These are phyloP conservation scores for Apophysomyces ossiformis DNA, from an alignment of 371 early-diverging fungal genomes.

Conservation along the genomic window DNA sequence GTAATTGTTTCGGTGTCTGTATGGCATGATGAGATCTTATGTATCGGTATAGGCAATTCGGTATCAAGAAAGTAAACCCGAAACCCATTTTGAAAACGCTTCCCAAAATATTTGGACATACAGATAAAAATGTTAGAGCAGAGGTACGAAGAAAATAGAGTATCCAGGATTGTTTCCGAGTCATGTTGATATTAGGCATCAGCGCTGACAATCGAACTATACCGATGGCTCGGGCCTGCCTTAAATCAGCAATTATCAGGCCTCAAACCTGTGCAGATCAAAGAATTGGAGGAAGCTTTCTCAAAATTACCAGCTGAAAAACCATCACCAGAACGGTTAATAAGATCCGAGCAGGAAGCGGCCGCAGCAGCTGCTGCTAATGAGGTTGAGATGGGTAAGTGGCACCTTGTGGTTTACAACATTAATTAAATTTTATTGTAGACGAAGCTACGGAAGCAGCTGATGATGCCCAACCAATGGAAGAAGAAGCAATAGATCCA, in stretches of 20 bases:
- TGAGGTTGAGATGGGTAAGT: constrained; percentile 33
- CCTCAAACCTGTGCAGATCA: constrained; percentile 87
- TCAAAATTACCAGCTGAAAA: constrained; percentile 69
- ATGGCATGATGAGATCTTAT: background rate
- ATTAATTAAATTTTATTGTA: background rate
- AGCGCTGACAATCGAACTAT: constrained; percentile 76
- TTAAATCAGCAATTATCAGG: constrained; percentile 67
- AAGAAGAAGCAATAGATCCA: constrained; percentile 68
- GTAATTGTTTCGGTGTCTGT: constrained; percentile 26
- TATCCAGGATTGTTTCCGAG: background rate
- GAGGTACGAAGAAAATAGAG: constrained; percentile 63
- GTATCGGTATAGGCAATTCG: constrained; percentile 63
- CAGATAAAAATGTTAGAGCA: constrained; percentile 90
- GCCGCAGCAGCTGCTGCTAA: constrained; percentile 54
- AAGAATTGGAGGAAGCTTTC: constrained; percentile 89
- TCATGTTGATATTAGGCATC: constrained; percentile 46
- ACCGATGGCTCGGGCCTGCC: constrained; percentile 82
- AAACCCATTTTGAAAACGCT: constrained; percentile 87
- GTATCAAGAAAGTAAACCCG: constrained; percentile 74
- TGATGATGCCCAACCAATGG: constrained; percentile 31
- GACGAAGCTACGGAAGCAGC: constrained; percentile 52
- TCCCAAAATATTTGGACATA: constrained; percentile 90
- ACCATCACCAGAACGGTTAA: constrained; percentile 71
- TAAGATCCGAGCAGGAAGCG: constrained; percentile 77
- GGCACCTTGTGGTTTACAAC: background rate